Conservation (phyloP, 805 yeast genomes). For the Kurtzmaniella cleridarum region DNA sequence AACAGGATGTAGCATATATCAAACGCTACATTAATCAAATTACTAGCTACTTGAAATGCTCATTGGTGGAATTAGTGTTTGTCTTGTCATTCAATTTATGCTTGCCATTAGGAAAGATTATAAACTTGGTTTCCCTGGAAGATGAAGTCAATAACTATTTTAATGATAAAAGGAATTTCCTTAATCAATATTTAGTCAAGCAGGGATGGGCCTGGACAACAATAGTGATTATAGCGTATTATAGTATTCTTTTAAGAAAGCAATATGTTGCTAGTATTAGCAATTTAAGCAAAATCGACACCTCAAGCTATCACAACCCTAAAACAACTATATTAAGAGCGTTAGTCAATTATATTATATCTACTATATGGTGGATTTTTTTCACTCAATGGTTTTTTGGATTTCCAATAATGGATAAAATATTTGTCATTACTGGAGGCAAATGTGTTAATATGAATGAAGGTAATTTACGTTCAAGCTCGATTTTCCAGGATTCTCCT, state of each 20-base stretch:
- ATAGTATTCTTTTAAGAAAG: conserved; percentile 10
- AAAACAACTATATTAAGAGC: conserved; percentile 12
- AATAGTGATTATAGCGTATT: conserved; percentile 21
- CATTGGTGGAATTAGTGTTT: conserved; percentile 22
- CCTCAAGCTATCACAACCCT: conserved; percentile 2
- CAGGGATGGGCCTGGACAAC: conserved; percentile 92
- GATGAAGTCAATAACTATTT: conserved; percentile 46
- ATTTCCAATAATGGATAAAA: conserved; percentile 80
- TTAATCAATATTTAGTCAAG: conserved; percentile 76
- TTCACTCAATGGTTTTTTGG: conserved; percentile 89
- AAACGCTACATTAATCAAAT: neutral
- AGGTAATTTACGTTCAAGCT: conserved; percentile 5
- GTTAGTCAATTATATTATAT: conserved; percentile 40
- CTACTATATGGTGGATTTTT: conserved; percentile 77
- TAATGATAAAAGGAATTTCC: conserved; percentile 59
- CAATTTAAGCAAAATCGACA: neutral
- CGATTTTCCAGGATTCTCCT: conserved; percentile 8
- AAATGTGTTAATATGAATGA: conserved; percentile 42
- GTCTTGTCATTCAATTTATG: conserved; percentile 32
- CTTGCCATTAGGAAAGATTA: conserved; percentile 47
- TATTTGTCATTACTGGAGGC: conserved; percentile 82
- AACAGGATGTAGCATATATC: neutral
- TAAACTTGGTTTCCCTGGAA: conserved; percentile 38
- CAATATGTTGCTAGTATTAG: conserved; percentile 3
- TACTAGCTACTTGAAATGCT: conserved; percentile 7